Base-by-base conservation (phyloP, 2,329 filamentous ascomycete species). In the Hypoxylon sp. region DNA sequence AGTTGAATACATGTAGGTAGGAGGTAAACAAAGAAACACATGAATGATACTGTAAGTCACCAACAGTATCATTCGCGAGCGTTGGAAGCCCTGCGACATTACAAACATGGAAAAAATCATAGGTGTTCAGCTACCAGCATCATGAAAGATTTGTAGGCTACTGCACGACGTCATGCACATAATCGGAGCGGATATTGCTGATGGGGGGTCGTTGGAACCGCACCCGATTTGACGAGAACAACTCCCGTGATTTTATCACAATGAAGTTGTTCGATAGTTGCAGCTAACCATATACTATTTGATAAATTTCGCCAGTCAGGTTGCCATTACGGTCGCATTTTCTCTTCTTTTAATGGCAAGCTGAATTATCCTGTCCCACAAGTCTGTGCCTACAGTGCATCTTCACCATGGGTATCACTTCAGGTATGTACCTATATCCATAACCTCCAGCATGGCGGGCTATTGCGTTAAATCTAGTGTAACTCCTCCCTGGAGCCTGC, bases 101-200 rank as follows among this genome's bases (percentile, higher is more conserved):
- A 31, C 13, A 64, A 48, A 54, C 37, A 53, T 14, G n/a, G 6
- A 17, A 37, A 5, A 60, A 33, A 33, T 50, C 51, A 47, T 54
- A 53, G 50, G 62, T 42, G 14, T 57, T 29, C 31, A 62, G 39
- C 42, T 54, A 19, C 39, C 52, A 53, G 47, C 35, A 69, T 63
- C 50, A 35, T 47, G 35, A 57, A 14, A 59, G 37, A n/a, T 39
- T 61, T 47, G 22, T 52, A 64, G 51, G 54, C 54, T 63, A 46
- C 59, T 54, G 63, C 57, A 55, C 51, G 42, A 66, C 63, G 59
- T 60, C 55, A 64, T 69, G 59, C 55, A 68, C 46, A 66, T 63
- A 59, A 65, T 61, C 35, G 37, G 48, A 50, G 46, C 61, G 55
- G 63, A 64, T 63, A 66, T 48, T 50, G 50, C 54, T 52, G 61